Evolutionary conservation across 176 grass and related monocot genomes (phyloP).

Genomic region (Oryza rufipogon): DNA sequence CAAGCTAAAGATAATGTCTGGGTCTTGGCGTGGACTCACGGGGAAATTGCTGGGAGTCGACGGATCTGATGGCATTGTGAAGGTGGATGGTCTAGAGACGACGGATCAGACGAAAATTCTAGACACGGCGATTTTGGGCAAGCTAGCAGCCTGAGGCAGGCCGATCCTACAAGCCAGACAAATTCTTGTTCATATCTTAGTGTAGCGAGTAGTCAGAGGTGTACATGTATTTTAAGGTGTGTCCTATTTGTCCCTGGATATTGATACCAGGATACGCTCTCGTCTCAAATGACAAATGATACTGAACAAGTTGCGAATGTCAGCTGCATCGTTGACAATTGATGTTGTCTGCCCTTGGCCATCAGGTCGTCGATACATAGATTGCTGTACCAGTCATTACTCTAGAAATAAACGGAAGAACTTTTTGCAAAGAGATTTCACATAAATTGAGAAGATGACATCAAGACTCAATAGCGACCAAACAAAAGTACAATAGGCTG

Average conservation of each 20-base stretch:
- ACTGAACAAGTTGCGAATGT: too few relatives aligned
- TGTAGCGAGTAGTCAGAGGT: too few relatives aligned
- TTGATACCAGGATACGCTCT: too few relatives aligned
- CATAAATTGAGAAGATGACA: neutral
- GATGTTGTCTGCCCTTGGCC: neutral
- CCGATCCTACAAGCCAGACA: too few relatives aligned
- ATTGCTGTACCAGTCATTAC: neutral
- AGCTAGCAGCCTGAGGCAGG: slow-evolving; percentile 43
- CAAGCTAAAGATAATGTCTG: slow-evolving; percentile 74
- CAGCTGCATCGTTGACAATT: too few relatives aligned
- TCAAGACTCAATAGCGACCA: neutral
- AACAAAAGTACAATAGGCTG: too few relatives aligned
- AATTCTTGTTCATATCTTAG: too few relatives aligned
- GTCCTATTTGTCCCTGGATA: too few relatives aligned
- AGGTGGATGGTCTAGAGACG: slow-evolving; percentile 43
- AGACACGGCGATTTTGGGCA: slow-evolving; percentile 74
- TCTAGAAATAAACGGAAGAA: neutral
- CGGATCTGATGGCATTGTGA: slow-evolving; percentile 76
- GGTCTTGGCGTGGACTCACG: slow-evolving; percentile 43
- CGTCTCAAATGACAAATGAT: too few relatives aligned
- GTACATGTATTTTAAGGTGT: too few relatives aligned
- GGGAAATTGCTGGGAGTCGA: slow-evolving; percentile 74
- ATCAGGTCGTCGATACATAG: neutral
- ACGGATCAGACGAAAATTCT: slow-evolving; percentile 60
- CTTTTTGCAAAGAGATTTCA: neutral